These are phyloP conservation scores for Alternaria arbusti DNA, from an alignment of 2,329 filamentous ascomycete species.

Conservation along the genomic window DNA sequence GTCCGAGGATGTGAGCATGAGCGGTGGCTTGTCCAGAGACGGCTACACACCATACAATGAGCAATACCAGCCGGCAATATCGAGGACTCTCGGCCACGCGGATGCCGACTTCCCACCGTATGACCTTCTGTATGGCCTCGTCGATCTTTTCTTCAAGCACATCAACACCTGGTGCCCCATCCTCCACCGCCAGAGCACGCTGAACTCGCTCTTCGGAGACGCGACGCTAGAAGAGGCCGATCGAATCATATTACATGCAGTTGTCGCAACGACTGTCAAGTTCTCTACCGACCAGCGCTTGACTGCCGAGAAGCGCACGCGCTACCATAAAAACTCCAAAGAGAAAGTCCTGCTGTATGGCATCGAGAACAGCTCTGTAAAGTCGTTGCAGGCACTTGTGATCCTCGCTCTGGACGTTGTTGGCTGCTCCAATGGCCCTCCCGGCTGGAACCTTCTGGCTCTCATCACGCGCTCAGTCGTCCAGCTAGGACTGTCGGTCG, in stretches of 20 bases:
- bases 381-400: conserved; percentile 83
- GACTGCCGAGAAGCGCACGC: conserved; percentile 72
- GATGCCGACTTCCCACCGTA: conserved; percentile 63
- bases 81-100: conserved; percentile 32
- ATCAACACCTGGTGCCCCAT: conserved; percentile 80
- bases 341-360: conserved; percentile 86
- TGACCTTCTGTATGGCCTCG: conserved; percentile 65
- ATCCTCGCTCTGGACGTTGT: conserved; percentile 85
- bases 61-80: conserved; percentile 37
- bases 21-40: conserved; percentile 36
- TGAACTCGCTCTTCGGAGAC: conserved; percentile 80
- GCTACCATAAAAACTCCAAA: conserved; percentile 82
- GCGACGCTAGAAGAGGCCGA: conserved; percentile 78
- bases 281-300: conserved; percentile 81
- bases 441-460: conserved; percentile 90
- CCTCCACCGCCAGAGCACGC: conserved; percentile 80
- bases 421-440: conserved; percentile 86
- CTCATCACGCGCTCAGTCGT: conserved; percentile 88
- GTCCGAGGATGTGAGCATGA: conserved; percentile 34
- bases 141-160: conserved; percentile 69
- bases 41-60: conserved; percentile 39
- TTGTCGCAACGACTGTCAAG: conserved; percentile 84
- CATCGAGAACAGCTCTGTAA: conserved; percentile 87
- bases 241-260: conserved; percentile 81
- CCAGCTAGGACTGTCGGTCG: conserved; percentile 83